phyloP scores from a whole-genome alignment of 352 stramenopile species.

The Phytopythium vexans region DNA sequence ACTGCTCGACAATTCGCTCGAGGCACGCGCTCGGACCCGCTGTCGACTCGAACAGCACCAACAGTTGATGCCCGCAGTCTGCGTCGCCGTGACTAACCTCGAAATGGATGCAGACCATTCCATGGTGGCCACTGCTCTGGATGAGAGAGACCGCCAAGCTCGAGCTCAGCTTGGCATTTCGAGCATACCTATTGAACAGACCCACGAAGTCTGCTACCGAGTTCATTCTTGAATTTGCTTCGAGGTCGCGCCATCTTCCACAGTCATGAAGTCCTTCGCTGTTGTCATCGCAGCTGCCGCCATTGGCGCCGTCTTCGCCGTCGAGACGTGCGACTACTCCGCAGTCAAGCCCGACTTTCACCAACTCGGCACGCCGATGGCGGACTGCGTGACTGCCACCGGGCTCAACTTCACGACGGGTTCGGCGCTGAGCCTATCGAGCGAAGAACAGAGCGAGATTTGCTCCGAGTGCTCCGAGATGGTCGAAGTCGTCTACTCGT shows the following conservation, averaged over 20 bases:
- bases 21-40: too few species aligned
- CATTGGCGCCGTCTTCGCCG: not conserved
- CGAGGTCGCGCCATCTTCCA: not conserved
- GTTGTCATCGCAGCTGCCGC: not conserved
- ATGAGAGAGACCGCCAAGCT: too few species aligned
- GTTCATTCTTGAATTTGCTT: constrained; percentile 9
- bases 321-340: constrained; percentile 12
- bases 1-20: too few species aligned
- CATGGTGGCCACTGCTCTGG: too few species aligned
- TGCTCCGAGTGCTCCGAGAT: constrained; percentile 14
- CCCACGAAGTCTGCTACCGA: too few species aligned
- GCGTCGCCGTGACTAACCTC: too few species aligned
- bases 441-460: constrained; percentile 9
- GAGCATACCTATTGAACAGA: too few species aligned
- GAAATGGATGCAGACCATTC: too few species aligned
- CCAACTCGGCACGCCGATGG: constrained; percentile 8
- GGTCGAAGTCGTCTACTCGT: constrained; percentile 5
- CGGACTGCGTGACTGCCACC: constrained; percentile 9
- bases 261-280: constrained; percentile 1
- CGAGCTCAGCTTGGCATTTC: too few species aligned
- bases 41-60: too few species aligned
- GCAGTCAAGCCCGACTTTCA: constrained; percentile 11
- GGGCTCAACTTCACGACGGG: constrained; percentile 10
- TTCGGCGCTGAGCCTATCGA: constrained; percentile 2
- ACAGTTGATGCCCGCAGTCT: too few species aligned